phyloP scores from a whole-genome alignment of 129 eudicot genomes.

The Cynara cardunculus region DNA sequence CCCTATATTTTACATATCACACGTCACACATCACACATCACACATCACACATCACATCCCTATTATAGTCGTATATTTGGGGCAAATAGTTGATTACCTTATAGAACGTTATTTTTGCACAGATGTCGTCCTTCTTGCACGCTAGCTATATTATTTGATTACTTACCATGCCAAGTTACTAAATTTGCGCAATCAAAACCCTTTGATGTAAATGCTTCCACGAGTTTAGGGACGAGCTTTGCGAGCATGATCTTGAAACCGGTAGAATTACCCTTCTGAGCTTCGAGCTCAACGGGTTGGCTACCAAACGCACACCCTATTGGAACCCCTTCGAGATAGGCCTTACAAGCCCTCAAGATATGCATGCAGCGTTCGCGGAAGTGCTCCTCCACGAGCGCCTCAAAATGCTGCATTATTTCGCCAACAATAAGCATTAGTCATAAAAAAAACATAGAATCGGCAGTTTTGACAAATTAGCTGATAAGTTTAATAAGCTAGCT shows the following conservation, averaged over 20 bases:
- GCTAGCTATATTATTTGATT: background rate
- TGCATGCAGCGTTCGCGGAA: constrained; percentile 41
- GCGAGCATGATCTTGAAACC: constrained; percentile 92
- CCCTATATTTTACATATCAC: constrained; percentile 18
- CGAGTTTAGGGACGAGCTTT: constrained; percentile 76
- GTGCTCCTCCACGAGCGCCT: constrained; percentile 79
- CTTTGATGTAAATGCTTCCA: constrained; percentile 67
- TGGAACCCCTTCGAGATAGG: constrained; percentile 78
- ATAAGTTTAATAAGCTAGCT: background rate
- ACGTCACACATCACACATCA: constrained; percentile 2
- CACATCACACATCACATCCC: background rate
- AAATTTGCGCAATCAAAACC: constrained; percentile 56
- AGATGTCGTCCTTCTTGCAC: background rate
- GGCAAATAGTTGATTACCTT: too few species aligned
- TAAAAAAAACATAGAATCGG: background rate
- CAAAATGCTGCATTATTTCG: constrained; percentile 63
- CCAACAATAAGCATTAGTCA: constrained; percentile 5
- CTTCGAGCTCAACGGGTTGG: constrained; percentile 30
- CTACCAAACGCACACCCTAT: constrained; percentile 45
- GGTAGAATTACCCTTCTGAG: constrained; percentile 51
- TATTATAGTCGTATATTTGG: background rate
- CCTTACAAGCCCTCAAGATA: constrained; percentile 67
- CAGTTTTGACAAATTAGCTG: background rate
- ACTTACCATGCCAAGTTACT: constrained; percentile 9
- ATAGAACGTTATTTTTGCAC: background rate